These are phyloP conservation scores for Celoporthe dispersa DNA, from an alignment of 2,329 filamentous ascomycete genomes.

Conservation along the genomic window DNA sequence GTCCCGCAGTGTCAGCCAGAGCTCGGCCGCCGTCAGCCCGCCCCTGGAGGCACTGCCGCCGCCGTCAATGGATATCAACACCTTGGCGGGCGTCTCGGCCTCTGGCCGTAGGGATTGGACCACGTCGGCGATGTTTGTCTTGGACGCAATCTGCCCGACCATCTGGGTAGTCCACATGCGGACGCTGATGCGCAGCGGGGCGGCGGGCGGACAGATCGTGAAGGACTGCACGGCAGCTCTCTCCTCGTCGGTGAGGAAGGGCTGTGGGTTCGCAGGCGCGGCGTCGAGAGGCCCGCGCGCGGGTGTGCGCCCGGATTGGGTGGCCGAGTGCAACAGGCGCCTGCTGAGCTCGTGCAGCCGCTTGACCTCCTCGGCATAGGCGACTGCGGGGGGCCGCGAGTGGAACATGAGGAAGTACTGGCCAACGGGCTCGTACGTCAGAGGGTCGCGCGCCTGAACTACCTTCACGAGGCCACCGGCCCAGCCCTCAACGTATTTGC, in stretches of 20 bases:
- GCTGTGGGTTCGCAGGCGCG: constrained; percentile 41
- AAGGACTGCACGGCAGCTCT: constrained; percentile 51
- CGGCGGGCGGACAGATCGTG: constrained; percentile 52
- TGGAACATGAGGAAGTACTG: constrained; percentile 74
- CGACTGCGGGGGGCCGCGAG: constrained; percentile 58
- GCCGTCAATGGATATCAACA: constrained; percentile 41
- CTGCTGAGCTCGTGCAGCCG: constrained; percentile 48
- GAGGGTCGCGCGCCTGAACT: constrained; percentile 66
- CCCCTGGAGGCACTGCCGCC: constrained; percentile 37
- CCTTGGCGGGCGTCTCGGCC: constrained; percentile 35
- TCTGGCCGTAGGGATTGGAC: constrained; percentile 32
- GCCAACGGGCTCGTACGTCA: constrained; percentile 65
- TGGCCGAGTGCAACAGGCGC: constrained; percentile 39
- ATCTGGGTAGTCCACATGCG: constrained; percentile 32
- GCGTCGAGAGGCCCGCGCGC: constrained; percentile 41
- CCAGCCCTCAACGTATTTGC: constrained; percentile 71
- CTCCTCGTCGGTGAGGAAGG: constrained; percentile 39
- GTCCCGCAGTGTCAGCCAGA: constrained; percentile 45
- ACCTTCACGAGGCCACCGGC: constrained; percentile 65
- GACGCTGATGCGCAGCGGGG: constrained; percentile 30
- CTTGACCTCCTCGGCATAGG: constrained; percentile 61
- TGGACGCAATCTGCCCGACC: constrained; percentile 27
- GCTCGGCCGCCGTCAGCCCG: constrained; percentile 37
- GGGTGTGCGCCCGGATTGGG: constrained; percentile 39
- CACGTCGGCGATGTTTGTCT: constrained; percentile 32